Percentiles rank a stretch among this genome's conserved stretches.
phyloP scores from a whole-genome alignment of 148 eudicot genomes.

The Fagopyrum tataricum region DNA sequence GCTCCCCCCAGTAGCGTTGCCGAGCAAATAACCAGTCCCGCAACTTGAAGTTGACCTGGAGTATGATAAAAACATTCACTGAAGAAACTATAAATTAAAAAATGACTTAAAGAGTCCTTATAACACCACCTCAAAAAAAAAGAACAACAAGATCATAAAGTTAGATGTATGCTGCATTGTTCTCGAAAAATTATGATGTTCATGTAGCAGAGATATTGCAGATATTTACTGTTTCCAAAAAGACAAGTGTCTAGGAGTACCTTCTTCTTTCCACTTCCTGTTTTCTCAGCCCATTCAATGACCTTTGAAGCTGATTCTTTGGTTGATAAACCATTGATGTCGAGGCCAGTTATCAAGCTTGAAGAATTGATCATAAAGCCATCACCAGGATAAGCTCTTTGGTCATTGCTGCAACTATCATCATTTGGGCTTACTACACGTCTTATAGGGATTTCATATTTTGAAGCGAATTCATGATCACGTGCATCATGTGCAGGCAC shows the following conservation, averaged over 20 bases:
- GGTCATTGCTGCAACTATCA: conserved; percentile 30
- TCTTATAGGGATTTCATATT: conserved; percentile 56
- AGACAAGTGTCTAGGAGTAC: conserved; percentile 21
- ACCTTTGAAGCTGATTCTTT: conserved; percentile 68
- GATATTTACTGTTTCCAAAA: not conserved
- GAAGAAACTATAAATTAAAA: not conserved
- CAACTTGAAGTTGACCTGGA: conserved; percentile 84
- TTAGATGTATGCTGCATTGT: not conserved
- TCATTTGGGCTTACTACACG: conserved; percentile 65
- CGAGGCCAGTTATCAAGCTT: conserved; percentile 57
- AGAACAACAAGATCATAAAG: not conserved
- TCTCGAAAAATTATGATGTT: not conserved
- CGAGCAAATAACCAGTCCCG: conserved; percentile 99
- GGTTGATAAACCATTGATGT: conserved; percentile 71
- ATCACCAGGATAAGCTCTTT: conserved; percentile 51
- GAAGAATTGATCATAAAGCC: conserved; percentile 73
- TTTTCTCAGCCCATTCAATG: conserved; percentile 75
- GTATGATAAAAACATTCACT: not conserved
- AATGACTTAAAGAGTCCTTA: not conserved
- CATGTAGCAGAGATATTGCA: not conserved
- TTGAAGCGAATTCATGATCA: conserved; percentile 84
- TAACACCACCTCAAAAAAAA: not conserved
- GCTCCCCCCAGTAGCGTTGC: conserved; percentile 99
- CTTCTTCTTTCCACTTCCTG: conserved; percentile 80
- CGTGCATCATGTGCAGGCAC: conserved; percentile 96